These are phyloP conservation scores for Epicoccum nigrum DNA, from an alignment of 2,329 filamentous ascomycete genomes.

Conservation along the genomic window DNA sequence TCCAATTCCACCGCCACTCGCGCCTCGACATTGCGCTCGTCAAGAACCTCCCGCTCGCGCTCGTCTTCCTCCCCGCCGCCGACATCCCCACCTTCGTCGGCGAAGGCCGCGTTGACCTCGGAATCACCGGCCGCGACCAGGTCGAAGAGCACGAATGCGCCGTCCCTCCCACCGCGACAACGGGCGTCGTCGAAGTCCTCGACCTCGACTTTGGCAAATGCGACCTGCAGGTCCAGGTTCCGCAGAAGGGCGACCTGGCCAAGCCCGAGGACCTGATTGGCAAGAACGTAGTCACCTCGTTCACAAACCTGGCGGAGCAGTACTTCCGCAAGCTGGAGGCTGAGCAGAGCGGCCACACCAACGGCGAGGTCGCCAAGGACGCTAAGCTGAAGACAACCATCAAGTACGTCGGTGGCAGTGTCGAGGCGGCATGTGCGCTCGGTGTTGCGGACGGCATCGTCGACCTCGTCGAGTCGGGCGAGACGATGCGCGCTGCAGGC, in stretches of 20 bases:
- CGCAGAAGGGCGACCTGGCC: constrained; percentile 76
- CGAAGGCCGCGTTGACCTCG: constrained; percentile 89
- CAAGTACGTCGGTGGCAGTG: constrained; percentile 93
- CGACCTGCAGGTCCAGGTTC: constrained; percentile 96
- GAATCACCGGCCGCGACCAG: constrained; percentile 93
- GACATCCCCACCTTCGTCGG: constrained; percentile 98
- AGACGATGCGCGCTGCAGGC: constrained; percentile 96
- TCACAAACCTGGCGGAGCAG: constrained; percentile 79
- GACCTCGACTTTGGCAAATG: constrained; percentile 90
- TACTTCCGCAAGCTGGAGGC: constrained; percentile 84
- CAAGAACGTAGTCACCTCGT: constrained; percentile 94
- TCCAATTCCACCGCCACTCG: constrained; percentile 94
- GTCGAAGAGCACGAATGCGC: constrained; percentile 86
- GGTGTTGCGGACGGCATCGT: constrained; percentile 97
- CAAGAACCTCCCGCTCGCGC: constrained; percentile 93
- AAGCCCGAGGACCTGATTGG: constrained; percentile 81
- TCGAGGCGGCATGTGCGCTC: constrained; percentile 93
- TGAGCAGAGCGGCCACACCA: constrained; percentile 46
- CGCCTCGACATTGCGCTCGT: constrained; percentile 97
- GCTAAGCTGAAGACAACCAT: constrained; percentile 82
- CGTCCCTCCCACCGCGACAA: constrained; percentile 53
- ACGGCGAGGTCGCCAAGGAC: constrained; percentile 43
- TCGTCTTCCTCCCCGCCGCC: constrained; percentile 94
- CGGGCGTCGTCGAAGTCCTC: constrained; percentile 80
- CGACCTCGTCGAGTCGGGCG: constrained; percentile 96